phyloP scores from a whole-genome alignment of 2,329 filamentous ascomycete genomes.

The Verticillium zaregamsianum region DNA sequence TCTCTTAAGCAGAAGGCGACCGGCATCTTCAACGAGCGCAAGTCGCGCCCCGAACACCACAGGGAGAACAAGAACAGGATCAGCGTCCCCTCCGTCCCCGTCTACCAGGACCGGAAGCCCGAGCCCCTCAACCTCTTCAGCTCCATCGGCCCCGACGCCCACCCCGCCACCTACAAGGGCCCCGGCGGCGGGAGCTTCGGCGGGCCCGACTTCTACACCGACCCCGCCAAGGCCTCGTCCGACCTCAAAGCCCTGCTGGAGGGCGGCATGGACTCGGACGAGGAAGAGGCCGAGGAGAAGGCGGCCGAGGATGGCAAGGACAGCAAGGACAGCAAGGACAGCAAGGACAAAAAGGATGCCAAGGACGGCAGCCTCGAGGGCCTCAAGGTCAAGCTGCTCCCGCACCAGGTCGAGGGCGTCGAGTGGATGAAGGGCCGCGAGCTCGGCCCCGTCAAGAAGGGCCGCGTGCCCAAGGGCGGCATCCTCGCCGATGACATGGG shows the following conservation, averaged over 20 bases:
- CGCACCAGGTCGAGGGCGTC: slow-evolving; percentile 91
- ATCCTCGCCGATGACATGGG: slow-evolving; percentile 98
- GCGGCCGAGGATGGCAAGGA: slow-evolving; percentile 3
- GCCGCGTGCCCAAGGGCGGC: slow-evolving; percentile 80
- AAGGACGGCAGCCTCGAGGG: slow-evolving; percentile 61
- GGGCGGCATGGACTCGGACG: slow-evolving; percentile 73
- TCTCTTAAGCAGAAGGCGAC: slow-evolving; percentile 52
- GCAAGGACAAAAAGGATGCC: slow-evolving; percentile 13
- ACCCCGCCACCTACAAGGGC: slow-evolving; percentile 25
- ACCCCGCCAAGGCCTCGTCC: slow-evolving; percentile 66
- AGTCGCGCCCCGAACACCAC: slow-evolving; percentile 54
- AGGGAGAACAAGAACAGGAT: slow-evolving; percentile 41
- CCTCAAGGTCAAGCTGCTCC: slow-evolving; percentile 80
- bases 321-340: background rate
- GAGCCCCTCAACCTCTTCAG: slow-evolving; percentile 44
- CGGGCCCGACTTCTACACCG: slow-evolving; percentile 60
- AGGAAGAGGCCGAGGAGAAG: slow-evolving; percentile 47
- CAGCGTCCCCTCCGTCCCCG: slow-evolving; percentile 41
- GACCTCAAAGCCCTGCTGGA: slow-evolving; percentile 81
- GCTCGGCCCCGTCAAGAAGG: slow-evolving; percentile 77
- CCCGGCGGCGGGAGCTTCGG: slow-evolving; percentile 19
- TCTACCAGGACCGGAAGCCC: slow-evolving; percentile 42
- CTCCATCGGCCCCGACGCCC: slow-evolving; percentile 28
- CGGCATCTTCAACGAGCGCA: slow-evolving; percentile 49
- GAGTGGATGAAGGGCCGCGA: slow-evolving; percentile 95